Base-by-base conservation (phyloP, 1,284 basidiomycete species). In the Agroathelia rolfsii region DNA sequence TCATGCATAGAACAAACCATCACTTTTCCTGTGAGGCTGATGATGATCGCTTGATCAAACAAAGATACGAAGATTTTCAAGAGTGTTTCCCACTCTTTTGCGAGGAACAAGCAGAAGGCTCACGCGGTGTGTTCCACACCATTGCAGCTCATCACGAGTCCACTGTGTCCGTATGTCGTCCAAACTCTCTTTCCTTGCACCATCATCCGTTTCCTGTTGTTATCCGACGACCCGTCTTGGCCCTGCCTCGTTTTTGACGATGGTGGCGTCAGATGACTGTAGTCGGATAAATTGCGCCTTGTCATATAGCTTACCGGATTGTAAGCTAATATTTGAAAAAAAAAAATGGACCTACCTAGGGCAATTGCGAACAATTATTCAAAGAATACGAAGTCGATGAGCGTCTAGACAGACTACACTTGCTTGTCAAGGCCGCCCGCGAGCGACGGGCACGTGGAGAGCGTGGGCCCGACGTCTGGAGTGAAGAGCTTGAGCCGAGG, bases 61-160 rank as follows among this genome's bases (percentile, higher is more conserved):
- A 17, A 41, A 85, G 81, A 29, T 81, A 74, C 45, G 76, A 83
- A 47, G 78, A 85, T 49, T 85, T 84, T 42, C 61, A 69, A 4
- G 76, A 82, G 55, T 84, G 82, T 48, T 85, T 85, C 46, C 65
- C 80, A 11, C 55, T 75, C 16, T 82, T 76, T 57, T 78, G 75
- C 28, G 74, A 82, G 42, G 78, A 82, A 43, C 72, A 81, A 41
- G 76, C 74, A 27, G 73, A 78, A 35, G 72, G 74, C 12, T 72
- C 79, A 4, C 65, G 69, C 18, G 69, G 67, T 2, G 72, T 77
- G 4, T 82, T 72, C 48, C 73, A 74, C 34, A 71, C 70, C 8
- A 70, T 84, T 13, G 72, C 76, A 3, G 60, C 70, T 39, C 77
- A 79, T 36, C 77, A 82, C 45, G 78, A 84, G 41, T 63, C 68